Evolutionary conservation across 2,329 filamentous ascomycete genomes (phyloP), one percentile per base, ranked within the genome.

Genomic region (Pyrenophora teres): DNA sequence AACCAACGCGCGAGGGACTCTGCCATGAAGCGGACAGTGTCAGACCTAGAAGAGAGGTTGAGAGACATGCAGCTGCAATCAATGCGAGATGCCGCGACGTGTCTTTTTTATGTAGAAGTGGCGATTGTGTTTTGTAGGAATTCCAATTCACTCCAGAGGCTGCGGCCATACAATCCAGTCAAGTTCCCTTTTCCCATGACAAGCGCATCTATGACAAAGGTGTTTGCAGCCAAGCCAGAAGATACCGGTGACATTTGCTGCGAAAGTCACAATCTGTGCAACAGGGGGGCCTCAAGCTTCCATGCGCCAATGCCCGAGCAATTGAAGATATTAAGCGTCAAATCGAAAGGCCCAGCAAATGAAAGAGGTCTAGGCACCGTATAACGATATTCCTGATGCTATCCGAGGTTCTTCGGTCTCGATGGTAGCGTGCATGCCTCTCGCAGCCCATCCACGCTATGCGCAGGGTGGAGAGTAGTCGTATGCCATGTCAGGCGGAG

Each of bases 261-360:
- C 52, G 9, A 67, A 49, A 2, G 71, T 62, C 3, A 56, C 66
- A 37, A 60, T 68, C 54, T 69, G 68, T 19, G 68, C 64, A 13
- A 69, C 36, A 6, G 70, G 15, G 15, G 15, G 57, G 2, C 67
- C 57, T 63, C 65, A 69, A 15, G 67, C 62, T 40, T 69, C 63
- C 19, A 62, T 55, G 7, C 42, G 38, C 3, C 47, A 51, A 36
- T 63, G 46, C 33, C 67, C 67, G 7, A 71, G 42, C 3, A 68
- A 46, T 4, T 49, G 33, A 15, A 64, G 39, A 33, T 63, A 68
- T 54, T 55, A 3, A 50, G 37, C 7, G 61, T 52, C 31, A 64
- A 40, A 7, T 50, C 13, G 15, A 61, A 46, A 4, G 56, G 47
- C 55, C 55, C 61, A 69, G 23, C 52, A 40, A 8, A 71, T 45